Percentiles rank a stretch among this genome's conserved stretches.
phyloP scores from a whole-genome alignment of 2,329 filamentous ascomycete species.

The Escovopsis weberi region DNA sequence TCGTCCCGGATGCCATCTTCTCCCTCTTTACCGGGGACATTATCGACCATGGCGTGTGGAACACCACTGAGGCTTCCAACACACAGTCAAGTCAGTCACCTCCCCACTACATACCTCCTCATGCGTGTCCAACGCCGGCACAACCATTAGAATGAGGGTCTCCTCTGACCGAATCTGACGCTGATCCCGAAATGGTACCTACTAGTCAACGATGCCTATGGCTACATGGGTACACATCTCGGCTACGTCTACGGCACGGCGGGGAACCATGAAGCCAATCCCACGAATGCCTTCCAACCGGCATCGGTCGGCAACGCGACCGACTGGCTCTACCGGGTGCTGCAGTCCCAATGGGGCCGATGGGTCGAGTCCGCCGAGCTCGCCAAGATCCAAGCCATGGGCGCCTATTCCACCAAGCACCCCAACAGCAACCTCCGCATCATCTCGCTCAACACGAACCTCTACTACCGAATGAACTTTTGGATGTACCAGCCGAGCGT shows the following conservation, averaged over 20 bases:
- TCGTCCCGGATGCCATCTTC: conserved; percentile 34
- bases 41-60: conserved; percentile 37
- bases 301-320: conserved; percentile 22
- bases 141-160: too few species aligned
- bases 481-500: conserved; percentile 37
- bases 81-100: conserved; percentile 12
- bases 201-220: conserved; percentile 31
- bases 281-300: conserved; percentile 36
- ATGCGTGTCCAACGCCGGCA: not conserved
- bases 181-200: too few species aligned
- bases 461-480: conserved; percentile 45
- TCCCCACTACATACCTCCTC: not conserved
- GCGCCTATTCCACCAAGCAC: conserved; percentile 34
- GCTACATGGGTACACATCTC: conserved; percentile 27
- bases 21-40: conserved; percentile 47
- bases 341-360: conserved; percentile 30
- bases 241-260: conserved; percentile 35
- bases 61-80: conserved; percentile 23
- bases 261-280: conserved; percentile 43
- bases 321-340: conserved; percentile 38
- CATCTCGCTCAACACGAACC: conserved; percentile 45
- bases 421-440: conserved; percentile 34
- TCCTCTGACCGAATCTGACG: too few species aligned
- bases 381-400: conserved; percentile 23
- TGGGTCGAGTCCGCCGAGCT: conserved; percentile 27